A percentile compares a stretch with the other conserved stretches of the same genome.
Evolutionary conservation across 1,284 basidiomycete species (phyloP).

Genomic region (Phenoliferia sp.): DNA sequence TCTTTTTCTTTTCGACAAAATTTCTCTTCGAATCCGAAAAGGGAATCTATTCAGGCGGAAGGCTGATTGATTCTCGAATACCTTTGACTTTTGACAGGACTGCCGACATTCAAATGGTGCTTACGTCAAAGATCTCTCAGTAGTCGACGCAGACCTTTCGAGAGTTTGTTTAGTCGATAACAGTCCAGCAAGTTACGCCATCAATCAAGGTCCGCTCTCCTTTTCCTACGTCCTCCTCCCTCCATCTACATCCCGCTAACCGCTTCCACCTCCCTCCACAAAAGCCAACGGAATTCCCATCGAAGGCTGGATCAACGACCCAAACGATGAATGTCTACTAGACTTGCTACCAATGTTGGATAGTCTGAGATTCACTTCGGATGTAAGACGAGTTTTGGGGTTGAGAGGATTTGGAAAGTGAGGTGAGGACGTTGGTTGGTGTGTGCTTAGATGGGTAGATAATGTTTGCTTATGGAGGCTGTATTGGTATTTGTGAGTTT

Average conservation of each 20-base stretch:
- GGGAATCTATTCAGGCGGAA: too few species aligned
- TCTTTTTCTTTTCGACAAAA: background rate
- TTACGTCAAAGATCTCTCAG: conserved; percentile 86
- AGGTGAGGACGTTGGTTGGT: too few species aligned
- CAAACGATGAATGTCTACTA: conserved; percentile 90
- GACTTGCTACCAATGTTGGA: conserved; percentile 94
- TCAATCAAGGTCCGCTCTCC: conserved; percentile 73
- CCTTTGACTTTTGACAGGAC: conserved; percentile 53
- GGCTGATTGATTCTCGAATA: background rate
- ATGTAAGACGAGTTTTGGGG: conserved; percentile 88
- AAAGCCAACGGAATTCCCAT: conserved; percentile 97
- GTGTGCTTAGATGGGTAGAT: too few species aligned
- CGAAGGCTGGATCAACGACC: conserved; percentile 98
- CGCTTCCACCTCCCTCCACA: background rate
- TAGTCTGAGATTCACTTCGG: conserved; percentile 88
- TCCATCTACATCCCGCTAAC: conserved; percentile 9
- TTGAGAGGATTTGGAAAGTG: conserved; percentile 48
- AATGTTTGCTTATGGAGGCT: too few species aligned
- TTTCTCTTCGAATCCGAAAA: background rate
- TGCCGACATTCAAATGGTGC: conserved; percentile 90
- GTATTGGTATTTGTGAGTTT: too few species aligned
- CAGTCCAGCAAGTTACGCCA: conserved; percentile 85
- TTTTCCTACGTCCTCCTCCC: too few species aligned
- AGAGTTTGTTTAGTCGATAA: conserved; percentile 94
- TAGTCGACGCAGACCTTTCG: conserved; percentile 82